Evolutionary conservation across 192 early-diverging fungal genomes (phyloP).

Genomic region (Obelidium mucronatum): DNA sequence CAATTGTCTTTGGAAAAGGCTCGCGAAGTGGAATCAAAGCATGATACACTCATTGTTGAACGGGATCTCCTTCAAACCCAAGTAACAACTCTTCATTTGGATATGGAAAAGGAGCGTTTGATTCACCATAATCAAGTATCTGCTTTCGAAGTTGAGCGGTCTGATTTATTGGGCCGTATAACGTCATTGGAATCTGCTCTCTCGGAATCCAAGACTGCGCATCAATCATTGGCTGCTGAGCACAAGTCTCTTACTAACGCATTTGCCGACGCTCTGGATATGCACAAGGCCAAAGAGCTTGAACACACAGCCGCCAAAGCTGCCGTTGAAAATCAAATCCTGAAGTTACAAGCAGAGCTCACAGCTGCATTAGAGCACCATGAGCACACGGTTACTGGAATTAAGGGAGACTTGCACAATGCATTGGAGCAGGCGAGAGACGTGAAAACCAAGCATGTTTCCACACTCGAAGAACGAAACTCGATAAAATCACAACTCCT

Average conservation of each 20-base stretch:
- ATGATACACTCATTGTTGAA: neutral
- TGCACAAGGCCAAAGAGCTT: neutral
- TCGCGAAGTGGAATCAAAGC: neutral
- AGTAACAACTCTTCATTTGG: neutral
- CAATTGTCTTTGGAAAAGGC: neutral
- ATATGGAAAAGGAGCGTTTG: neutral
- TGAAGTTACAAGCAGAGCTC: slow-evolving; percentile 18
- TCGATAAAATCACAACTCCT: neutral
- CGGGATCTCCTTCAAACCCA: neutral
- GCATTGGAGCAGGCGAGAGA: neutral
- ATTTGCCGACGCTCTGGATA: neutral
- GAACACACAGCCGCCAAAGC: neutral
- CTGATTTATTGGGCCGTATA: neutral
- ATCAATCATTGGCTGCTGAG: neutral
- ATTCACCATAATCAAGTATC: neutral
- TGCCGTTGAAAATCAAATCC: neutral
- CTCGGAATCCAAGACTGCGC: neutral
- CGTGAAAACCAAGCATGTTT: neutral
- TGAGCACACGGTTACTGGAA: too few relatives aligned
- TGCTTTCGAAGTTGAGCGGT: neutral
- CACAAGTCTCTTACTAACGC: neutral
- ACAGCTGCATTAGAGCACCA: too few relatives aligned
- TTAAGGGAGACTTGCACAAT: too few relatives aligned
- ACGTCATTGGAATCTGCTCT: neutral
- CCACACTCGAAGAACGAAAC: neutral